Percentiles rank a stretch among this genome's conserved stretches.
These are phyloP conservation scores for Neofusicoccum kwambonambiense DNA, from an alignment of 2,329 filamentous ascomycete genomes.

Conservation along the genomic window DNA sequence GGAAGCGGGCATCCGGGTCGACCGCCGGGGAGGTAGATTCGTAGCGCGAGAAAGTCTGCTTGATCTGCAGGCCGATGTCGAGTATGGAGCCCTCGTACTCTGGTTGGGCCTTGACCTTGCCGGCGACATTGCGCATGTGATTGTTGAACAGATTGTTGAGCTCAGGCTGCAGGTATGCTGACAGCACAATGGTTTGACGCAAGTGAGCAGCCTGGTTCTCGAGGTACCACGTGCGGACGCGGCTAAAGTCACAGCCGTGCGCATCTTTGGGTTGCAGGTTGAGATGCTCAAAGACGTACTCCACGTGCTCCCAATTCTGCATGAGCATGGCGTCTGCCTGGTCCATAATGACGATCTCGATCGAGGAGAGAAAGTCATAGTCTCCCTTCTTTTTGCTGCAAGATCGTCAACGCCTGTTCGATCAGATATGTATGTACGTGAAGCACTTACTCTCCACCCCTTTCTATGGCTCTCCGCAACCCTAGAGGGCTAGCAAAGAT, in stretches of 20 bases:
- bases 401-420: constrained; percentile 38
- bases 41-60: constrained; percentile 89
- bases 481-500: constrained; percentile 89
- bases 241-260: constrained; percentile 90
- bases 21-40: constrained; percentile 65
- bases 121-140: constrained; percentile 76
- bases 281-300: constrained; percentile 86
- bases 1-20: constrained; percentile 87
- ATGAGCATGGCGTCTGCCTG: constrained; percentile 91
- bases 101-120: constrained; percentile 69
- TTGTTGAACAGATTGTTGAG: constrained; percentile 75
- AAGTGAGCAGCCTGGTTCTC: constrained; percentile 77
- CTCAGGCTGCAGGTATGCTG: constrained; percentile 84
- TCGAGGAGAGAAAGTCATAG: constrained; percentile 87
- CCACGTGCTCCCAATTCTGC: constrained; percentile 98
- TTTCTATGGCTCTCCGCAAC: constrained; percentile 84
- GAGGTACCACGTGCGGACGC: constrained; percentile 89
- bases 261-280: constrained; percentile 87
- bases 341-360: constrained; percentile 87
- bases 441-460: constrained; percentile 52
- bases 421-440: background rate
- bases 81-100: constrained; percentile 72
- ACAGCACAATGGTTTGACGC: constrained; percentile 80
- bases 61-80: constrained; percentile 67
- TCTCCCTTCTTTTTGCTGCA: constrained; percentile 61